Evolutionary conservation across 106 monocot species (phyloP), one percentile per base, ranked within the genome.

Genomic region (Apostasia shenzhenica): DNA sequence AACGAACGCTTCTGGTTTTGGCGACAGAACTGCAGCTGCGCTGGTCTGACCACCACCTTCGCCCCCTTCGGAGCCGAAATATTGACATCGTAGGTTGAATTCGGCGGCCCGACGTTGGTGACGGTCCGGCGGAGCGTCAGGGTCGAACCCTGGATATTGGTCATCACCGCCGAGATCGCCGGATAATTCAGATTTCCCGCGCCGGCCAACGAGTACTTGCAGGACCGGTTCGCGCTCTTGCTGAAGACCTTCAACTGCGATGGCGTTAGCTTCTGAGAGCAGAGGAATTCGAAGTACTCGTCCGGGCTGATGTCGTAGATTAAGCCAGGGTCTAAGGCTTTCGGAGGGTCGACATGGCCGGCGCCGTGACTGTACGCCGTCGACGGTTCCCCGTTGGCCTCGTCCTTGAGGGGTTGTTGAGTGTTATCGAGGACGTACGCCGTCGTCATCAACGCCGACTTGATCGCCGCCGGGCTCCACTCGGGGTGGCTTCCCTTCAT

Each of bases 381-480:
- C 1, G 91, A 81, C 2, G 79, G 80, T 6, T 7, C 65, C 3
- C 69, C 69, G 0, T 77, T 80, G 1, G 88, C 76, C 0, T 88
- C 83, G 54, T 95, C 95, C 70, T 67, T 88, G 52, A 91, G 63
- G 6, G 91, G 86, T 2, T 54, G 58, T 65, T 63, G 63, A 5
- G 76, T 84, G 86, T 95, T 91, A 76, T 95, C 94, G 41, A 84
- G 73, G 9, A 88, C 81, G 77, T 95, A 88, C 13, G 91, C 95
- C n/a, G 95, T 95, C 50, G 95, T 95, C 91, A 95, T 95, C 45
- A 95, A 71, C 3, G 95, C 91, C 0, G 91, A 91, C 41, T 95
- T 95, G 41, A 95, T 80, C n/a, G 86, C 86, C 4, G 91, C 74
- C 0, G 95, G 91, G 65, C 84, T 88, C 95, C 95, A 95, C 1